Percentiles rank a stretch among this genome's conserved stretches.
phyloP scores from a whole-genome alignment of 2,329 filamentous ascomycete genomes.

The Lachnellula hyalina region DNA sequence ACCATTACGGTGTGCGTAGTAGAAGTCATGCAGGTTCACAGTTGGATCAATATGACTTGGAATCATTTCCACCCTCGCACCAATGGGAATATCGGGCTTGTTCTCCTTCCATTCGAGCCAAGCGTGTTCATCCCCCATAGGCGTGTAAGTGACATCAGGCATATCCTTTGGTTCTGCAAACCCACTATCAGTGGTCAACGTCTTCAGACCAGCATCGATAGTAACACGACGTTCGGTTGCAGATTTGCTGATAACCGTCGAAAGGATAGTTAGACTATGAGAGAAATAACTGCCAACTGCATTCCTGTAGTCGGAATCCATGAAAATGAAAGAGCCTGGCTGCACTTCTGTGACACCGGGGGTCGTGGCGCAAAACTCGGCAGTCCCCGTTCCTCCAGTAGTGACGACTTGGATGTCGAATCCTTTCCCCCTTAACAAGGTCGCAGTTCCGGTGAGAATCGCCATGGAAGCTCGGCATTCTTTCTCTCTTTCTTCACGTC shows the following conservation, averaged over 20 bases:
- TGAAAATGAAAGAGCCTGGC: conserved; percentile 51
- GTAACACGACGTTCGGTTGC: conserved; percentile 37
- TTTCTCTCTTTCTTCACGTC: conserved; percentile 35
- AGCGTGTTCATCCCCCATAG: conserved; percentile 9
- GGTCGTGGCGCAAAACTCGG: conserved; percentile 46
- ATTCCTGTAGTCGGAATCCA: conserved; percentile 52
- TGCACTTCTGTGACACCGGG: conserved; percentile 49
- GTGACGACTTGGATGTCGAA: conserved; percentile 45
- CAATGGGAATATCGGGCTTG: not conserved
- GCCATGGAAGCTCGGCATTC: conserved; percentile 43
- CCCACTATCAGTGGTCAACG: conserved; percentile 45
- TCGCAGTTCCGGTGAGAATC: conserved; percentile 39
- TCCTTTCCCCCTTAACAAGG: conserved; percentile 37
- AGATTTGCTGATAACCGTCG: conserved; percentile 45
- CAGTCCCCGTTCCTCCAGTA: conserved; percentile 47
- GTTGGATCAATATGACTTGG: conserved; percentile 52
- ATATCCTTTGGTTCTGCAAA: conserved; percentile 10
- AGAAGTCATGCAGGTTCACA: conserved; percentile 47
- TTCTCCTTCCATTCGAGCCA: conserved; percentile 5
- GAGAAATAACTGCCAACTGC: conserved; percentile 44
- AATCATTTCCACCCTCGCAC: conserved; percentile 35
- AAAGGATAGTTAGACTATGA: conserved; percentile 44
- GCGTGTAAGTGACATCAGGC: conserved; percentile 2
- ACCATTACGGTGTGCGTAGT: conserved; percentile 44
- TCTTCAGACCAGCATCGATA: conserved; percentile 46